Conservation (phyloP, 2,329 filamentous ascomycete genomes). For the Pezicula carpinea region DNA sequence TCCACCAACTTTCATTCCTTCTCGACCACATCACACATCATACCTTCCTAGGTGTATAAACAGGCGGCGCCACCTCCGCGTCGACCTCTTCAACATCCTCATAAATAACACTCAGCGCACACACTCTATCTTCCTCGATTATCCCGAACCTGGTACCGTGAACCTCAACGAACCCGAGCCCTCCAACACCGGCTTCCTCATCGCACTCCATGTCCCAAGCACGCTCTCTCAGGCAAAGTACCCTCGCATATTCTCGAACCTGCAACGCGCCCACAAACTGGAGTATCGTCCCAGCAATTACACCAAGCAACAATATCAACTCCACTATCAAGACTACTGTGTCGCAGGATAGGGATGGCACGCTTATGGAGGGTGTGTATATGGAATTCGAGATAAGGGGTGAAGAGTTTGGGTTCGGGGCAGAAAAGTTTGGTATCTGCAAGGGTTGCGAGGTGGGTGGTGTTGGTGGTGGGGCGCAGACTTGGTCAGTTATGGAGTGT, state of each 20-base stretch:
- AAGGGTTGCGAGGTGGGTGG: not conserved
- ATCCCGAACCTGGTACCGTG: not conserved
- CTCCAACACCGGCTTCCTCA: not conserved
- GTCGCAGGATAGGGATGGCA: conserved; percentile 5
- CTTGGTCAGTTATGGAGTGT: conserved; percentile 11
- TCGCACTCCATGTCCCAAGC: not conserved
- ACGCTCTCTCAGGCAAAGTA: conserved; percentile 14
- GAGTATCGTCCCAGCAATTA: conserved; percentile 19
- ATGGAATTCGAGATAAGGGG: not conserved
- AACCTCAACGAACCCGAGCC: too few species aligned
- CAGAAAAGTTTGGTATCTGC: conserved; percentile 1
- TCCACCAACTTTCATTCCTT: too few species aligned
- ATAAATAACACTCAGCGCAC: not conserved
- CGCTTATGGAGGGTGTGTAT: not conserved
- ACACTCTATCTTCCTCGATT: not conserved
- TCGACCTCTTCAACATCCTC: not conserved
- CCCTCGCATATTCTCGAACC: conserved; percentile 25
- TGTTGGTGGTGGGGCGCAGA: conserved; percentile 10
- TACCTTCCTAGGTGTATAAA: too few species aligned
- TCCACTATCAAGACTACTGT: conserved; percentile 17
- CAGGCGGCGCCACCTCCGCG: too few species aligned
- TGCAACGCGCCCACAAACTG: conserved; percentile 24
- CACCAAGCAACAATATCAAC: conserved; percentile 15
- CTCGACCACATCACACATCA: too few species aligned
- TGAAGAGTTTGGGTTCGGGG: conserved; percentile 1